Conservation (phyloP, 192 early-diverging fungal genomes). For the Linnemannia exigua region DNA sequence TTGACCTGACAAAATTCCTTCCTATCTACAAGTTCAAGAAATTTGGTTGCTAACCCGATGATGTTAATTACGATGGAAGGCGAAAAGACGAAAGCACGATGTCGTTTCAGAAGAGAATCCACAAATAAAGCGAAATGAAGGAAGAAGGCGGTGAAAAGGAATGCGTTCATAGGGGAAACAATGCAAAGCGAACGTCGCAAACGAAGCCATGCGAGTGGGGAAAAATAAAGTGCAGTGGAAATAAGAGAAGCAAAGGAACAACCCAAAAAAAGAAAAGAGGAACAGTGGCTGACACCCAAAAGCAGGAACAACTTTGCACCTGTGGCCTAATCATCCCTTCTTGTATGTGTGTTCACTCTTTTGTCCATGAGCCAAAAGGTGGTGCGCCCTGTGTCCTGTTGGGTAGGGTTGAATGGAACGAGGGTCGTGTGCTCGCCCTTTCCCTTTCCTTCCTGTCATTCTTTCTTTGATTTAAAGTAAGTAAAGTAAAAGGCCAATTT, state of each 20-base stretch:
- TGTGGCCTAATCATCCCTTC: neutral
- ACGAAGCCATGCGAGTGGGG: neutral
- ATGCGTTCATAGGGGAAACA: no score
- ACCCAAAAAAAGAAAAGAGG: constrained; percentile 3
- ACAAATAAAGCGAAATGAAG: no score
- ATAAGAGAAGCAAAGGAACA: neutral
- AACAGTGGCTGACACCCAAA: constrained; percentile 1
- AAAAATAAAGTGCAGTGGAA: neutral
- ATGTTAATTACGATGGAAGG: no score
- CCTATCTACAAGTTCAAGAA: no score
- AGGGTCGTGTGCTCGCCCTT: neutral
- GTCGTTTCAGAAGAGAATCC: no score
- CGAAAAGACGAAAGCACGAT: no score
- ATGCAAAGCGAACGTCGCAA: neutral
- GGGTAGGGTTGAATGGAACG: neutral
- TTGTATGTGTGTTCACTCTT: neutral
- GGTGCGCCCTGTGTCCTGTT: neutral
- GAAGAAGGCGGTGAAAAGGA: no score
- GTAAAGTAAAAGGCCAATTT: neutral
- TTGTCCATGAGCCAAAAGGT: neutral
- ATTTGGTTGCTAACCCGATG: no score
- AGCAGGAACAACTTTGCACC: constrained; percentile 49
- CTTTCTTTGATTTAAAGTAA: neutral
- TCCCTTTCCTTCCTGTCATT: neutral
- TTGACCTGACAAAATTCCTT: no score